A percentile compares a stretch with the other conserved stretches of the same genome.
Evolutionary conservation across 1,139 yeast genomes (phyloP).

Genomic region (Lodderomyces oxycetoniae): DNA sequence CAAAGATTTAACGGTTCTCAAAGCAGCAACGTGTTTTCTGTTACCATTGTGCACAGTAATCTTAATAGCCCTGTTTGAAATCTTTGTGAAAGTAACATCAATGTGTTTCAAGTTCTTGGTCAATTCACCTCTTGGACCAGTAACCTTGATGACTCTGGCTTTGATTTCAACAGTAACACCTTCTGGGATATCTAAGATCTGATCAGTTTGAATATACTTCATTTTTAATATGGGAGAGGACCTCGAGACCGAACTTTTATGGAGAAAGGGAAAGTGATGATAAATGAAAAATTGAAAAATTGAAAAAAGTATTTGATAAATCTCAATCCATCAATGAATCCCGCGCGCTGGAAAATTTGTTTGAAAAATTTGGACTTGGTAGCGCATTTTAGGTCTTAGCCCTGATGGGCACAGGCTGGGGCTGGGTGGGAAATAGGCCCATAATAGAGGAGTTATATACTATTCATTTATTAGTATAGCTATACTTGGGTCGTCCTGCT

Average conservation of each 20-base stretch:
- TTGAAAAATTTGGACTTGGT: too few relatives aligned
- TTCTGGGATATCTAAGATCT: constrained; percentile 87
- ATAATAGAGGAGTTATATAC: too few relatives aligned
- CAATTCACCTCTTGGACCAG: constrained; percentile 98
- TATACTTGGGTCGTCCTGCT: too few relatives aligned
- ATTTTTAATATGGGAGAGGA: constrained; percentile 27
- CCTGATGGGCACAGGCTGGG: too few relatives aligned
- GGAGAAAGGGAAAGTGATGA: not conserved
- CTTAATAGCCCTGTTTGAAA: constrained; percentile 68
- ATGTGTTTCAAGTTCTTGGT: constrained; percentile 91
- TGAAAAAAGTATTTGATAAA: constrained; percentile 2
- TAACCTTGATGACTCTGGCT: constrained; percentile 85
- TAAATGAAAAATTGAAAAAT: constrained; percentile 2
- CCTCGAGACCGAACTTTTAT: not conserved
- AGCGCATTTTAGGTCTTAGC: too few relatives aligned
- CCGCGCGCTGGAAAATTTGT: too few relatives aligned
- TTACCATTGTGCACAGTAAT: constrained; percentile 97
- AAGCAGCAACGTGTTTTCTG: constrained; percentile 99
- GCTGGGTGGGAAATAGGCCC: too few relatives aligned
- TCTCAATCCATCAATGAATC: too few relatives aligned
- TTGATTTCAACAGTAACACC: constrained; percentile 89
- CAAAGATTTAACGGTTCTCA: constrained; percentile 97
- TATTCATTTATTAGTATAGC: too few relatives aligned
- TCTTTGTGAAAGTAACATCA: constrained; percentile 85
- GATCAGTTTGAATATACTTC: constrained; percentile 96